Evolutionary conservation across 1,284 basidiomycete species (phyloP), one percentile per base, ranked within the genome.

Genomic region (Trichosporon asahii): DNA sequence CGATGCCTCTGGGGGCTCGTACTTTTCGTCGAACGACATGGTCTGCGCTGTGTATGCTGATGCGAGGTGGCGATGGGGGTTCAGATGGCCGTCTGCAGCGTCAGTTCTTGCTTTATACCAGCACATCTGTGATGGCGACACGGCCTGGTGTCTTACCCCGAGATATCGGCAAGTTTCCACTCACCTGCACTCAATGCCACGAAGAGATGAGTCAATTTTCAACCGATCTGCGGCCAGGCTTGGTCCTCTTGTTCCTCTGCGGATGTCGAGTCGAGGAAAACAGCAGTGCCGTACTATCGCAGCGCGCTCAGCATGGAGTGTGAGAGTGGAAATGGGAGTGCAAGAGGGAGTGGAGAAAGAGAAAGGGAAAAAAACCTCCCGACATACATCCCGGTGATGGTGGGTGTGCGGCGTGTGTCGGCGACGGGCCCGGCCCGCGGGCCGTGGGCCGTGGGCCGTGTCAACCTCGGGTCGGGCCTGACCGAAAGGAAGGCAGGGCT

Each of bases 11-110:
- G 27, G 57, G 5, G 57, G 49, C 23, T 53, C 27, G 57, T 31
- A 31, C 57, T 61, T 61, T 27, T 61, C 57, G 29, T 33, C 29
- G 15, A 31, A 61, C 4, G 57, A 61, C 57, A 61, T 61, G 57
- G 29, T 53, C 18, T 49, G 18, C 15, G 18, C n/a, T n/a, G 18
- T 1, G 31, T 33, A 33, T 33, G 31, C 31, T 33, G 6, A 33
- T 33, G 6, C 11, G 29, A 23, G 21, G 44, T 46, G 44, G 44
- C 44, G 44, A 46, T 46, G 18, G 11, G 9, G 35, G 9, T 44
- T 23, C 5, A n/a, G 7, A 53, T 23, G 3, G 6, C 12, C 18
- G 2, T 53, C 21, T 53, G 49, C 8, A 46, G 31, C 21, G 21
- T 25, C 15, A 44, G 15, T n/a, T 6, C 37, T 7, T 6, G 18